Evolutionary conservation across 1,284 basidiomycete genomes (phyloP).

Genomic region (Rhodofomes roseus): DNA sequence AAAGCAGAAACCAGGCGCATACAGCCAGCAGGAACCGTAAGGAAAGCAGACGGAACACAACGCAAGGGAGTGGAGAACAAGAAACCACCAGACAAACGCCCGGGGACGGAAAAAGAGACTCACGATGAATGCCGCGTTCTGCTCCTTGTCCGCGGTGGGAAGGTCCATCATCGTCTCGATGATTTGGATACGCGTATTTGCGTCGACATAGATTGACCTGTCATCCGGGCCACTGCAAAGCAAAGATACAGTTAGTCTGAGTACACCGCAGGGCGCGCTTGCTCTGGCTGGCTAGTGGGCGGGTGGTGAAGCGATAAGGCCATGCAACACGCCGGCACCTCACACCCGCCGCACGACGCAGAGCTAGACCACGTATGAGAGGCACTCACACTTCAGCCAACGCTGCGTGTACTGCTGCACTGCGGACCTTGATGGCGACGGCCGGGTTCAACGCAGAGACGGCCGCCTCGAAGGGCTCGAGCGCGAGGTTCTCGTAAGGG

Average conservation of each 20-base stretch:
- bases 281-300: not conserved
- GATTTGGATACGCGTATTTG: constrained; percentile 69
- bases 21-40: not conserved
- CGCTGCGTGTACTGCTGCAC: constrained; percentile 76
- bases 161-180: constrained; percentile 66
- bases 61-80: not conserved
- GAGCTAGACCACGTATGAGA: not conserved
- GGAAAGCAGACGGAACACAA: not conserved
- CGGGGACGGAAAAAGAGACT: no score
- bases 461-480: constrained; percentile 70
- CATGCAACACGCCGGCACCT: not conserved
- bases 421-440: constrained; percentile 78
- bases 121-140: constrained; percentile 81
- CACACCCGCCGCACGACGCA: not conserved
- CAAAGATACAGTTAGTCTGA: not conserved
- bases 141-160: constrained; percentile 76
- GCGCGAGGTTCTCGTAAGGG: constrained; percentile 64
- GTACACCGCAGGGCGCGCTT: not conserved
- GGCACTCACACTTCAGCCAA: constrained; percentile 63
- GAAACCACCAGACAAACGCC: no score
- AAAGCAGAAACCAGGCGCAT: no score
- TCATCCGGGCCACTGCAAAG: constrained; percentile 43
- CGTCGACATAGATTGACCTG: constrained; percentile 60
- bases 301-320: not conserved
- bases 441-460: constrained; percentile 74